Base-by-base conservation (phyloP, 2,329 filamentous ascomycete genomes). In the Claviceps citrina region DNA sequence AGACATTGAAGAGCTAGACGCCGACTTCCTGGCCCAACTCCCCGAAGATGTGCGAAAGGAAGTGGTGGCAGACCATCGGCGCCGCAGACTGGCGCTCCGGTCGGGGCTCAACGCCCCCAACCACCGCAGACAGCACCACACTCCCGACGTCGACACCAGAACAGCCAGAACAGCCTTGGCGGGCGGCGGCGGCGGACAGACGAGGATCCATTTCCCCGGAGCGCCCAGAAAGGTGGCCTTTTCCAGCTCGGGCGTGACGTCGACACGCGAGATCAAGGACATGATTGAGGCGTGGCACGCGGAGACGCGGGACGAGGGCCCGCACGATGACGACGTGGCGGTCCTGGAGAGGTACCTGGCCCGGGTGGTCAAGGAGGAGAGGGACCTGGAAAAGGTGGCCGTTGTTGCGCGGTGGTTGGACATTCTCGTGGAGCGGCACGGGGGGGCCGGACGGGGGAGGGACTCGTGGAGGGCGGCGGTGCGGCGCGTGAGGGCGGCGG, bases 21-120 rank as follows among this genome's bases (percentile, higher is more conserved):
- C 73, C 0, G 76, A 78, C 0, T 87, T 95, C 51, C 74, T 96
- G 3, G 76, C 80, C 1, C 85, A 86, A 13, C 66, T 96, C 1
- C 89, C 89, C 0, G 78, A 82, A 47, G 84, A 93, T 35, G 72
- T 93, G 35, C 76, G 83, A 10, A 66, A 63, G 13, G 87, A 96
- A 58, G 70, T 96, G 6, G 59, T 94, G 2, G 77, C 75, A 16
- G 83, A 93, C 50, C 78, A 87, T 52, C 52, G 52, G 18, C 57
- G 57, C 4, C 56, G 70, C 9, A 73, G 68, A n/a, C 64, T 80
- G 16, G 73, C 75, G 9, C 70, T 75, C 28, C 67, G 62, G 15
- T 63, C 70, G 1, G 68, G 65, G 0, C 56, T 76, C n/a, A 63
- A 67, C 24, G 57, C 57, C 3, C 56, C 56, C 31, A 32, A 32